Evolutionary conservation across 2,329 filamentous ascomycete genomes (phyloP), one percentile per base, ranked within the genome.

Genomic region (Pyrenophora seminiperda): DNA sequence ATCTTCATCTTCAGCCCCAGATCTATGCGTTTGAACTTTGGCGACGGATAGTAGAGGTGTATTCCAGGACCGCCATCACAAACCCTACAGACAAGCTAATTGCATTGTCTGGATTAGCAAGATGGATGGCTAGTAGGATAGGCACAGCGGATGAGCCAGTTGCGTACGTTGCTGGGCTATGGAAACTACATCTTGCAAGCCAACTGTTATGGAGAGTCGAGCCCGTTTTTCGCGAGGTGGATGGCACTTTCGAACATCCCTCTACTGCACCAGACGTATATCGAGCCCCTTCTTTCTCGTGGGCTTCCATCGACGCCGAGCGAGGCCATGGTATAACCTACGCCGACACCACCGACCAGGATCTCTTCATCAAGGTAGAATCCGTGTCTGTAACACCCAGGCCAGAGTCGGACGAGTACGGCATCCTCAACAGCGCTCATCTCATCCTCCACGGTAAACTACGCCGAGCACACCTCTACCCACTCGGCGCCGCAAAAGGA

Each of bases 131-230:
- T n/a, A 34, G 38, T 3, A n/a, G 52, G 19, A 7, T 53, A 3
- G 32, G 37, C 33, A 14, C n/a, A 0, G 13, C 49, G 10, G 6
- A 39, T 2, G 20, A 31, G 6, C 17, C 15, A 5, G 22, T 32
- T n/a, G 37, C 27, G 18, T 62, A 61, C n/a, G 7, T 61, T 15
- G 61, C 50, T 1, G 60, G 61, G 10, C n/a, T 63, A 5, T 64
- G 61, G 61, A 27, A 37, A 20, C 36, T 29, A 4, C 14, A 52
- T 15, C 22, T 64, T 1, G 58, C 53, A 17, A 60, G 55, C 17
- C 61, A 64, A 27, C 44, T 64, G 0, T 24, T 64, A 10, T 64
- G 59, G 61, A 33, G 33, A 2, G 60, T 59, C 3, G 39, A 58
- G n/a, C n/a, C n/a, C n/a, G n/a, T n/a, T n/a, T n/a, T n/a, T n/a